These are phyloP conservation scores for Fomitopsis serialis DNA, from an alignment of 768 basidiomycete species.

Conservation along the genomic window DNA sequence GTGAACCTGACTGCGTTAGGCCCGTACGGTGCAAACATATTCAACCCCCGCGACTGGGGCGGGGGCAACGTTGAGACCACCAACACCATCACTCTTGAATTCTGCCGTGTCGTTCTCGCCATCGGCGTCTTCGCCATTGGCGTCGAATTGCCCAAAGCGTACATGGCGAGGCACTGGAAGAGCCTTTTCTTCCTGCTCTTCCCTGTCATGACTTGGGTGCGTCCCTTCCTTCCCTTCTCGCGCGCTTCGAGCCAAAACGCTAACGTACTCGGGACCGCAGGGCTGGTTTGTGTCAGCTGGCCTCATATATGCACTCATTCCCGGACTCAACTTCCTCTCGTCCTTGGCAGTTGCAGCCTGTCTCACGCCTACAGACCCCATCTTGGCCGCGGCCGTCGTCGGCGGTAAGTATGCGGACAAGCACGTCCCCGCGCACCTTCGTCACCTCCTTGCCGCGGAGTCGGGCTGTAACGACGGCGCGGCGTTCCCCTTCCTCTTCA, in stretches of 20 bases:
- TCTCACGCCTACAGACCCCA: slow-evolving; percentile 92
- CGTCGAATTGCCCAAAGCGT: slow-evolving; percentile 94
- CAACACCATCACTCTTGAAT: slow-evolving; percentile 85
- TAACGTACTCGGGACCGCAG: slow-evolving; percentile 30
- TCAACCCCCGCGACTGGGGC: slow-evolving; percentile 80
- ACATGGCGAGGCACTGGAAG: slow-evolving; percentile 91
- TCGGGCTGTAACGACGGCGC: slow-evolving; percentile 96
- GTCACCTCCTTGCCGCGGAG: slow-evolving; percentile 62
- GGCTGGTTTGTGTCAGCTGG: slow-evolving; percentile 94
- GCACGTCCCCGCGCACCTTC: slow-evolving; percentile 85
- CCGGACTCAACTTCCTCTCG: slow-evolving; percentile 83
- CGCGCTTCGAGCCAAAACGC: neutral
- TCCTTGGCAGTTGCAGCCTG: slow-evolving; percentile 88
- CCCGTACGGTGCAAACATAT: slow-evolving; percentile 76
- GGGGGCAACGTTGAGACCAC: slow-evolving; percentile 35
- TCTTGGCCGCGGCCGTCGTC: slow-evolving; percentile 85
- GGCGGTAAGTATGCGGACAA: slow-evolving; percentile 98
- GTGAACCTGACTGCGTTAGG: slow-evolving; percentile 36
- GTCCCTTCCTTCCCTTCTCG: slow-evolving; percentile 24
- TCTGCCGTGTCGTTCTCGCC: slow-evolving; percentile 88
- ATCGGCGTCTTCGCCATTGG: slow-evolving; percentile 98
- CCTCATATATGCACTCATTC: slow-evolving; percentile 89
- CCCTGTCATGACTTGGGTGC: slow-evolving; percentile 80
- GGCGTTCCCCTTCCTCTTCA: slow-evolving; percentile 89
- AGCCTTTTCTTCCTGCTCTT: slow-evolving; percentile 80